These are phyloP conservation scores for Thermothelomyces thermophilus DNA, from an alignment of 2,329 filamentous ascomycete species.

Conservation along the genomic window DNA sequence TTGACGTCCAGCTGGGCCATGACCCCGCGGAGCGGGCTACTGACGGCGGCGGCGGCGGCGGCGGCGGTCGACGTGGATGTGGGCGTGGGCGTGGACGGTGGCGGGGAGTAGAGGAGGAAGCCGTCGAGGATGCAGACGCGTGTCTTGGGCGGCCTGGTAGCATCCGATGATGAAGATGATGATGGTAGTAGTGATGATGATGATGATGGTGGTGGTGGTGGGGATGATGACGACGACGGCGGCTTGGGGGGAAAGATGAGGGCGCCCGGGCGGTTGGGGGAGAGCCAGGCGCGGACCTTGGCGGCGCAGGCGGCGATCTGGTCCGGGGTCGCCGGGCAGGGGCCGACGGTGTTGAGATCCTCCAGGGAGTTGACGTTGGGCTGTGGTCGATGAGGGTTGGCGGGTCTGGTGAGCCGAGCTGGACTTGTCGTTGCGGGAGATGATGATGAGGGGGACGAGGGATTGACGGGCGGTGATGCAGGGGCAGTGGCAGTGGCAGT, in stretches of 20 bases:
- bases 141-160: background rate
- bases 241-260: slow-evolving; percentile 27
- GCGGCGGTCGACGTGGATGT: too few relatives aligned
- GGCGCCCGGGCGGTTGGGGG: slow-evolving; percentile 39
- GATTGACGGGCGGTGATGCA: background rate
- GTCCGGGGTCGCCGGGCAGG: slow-evolving; percentile 44
- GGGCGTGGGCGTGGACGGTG: too few relatives aligned
- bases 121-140: slow-evolving; percentile 73
- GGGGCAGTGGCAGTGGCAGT: background rate
- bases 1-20: slow-evolving; percentile 63
- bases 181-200: too few relatives aligned
- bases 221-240: background rate
- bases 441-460: background rate
- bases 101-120: slow-evolving; percentile 68
- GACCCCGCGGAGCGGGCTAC: slow-evolving; percentile 41
- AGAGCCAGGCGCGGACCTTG: slow-evolving; percentile 42
- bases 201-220: too few relatives aligned
- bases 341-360: slow-evolving; percentile 55
- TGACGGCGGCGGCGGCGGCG: too few relatives aligned
- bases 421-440: slow-evolving; percentile 11
- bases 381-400: slow-evolving; percentile 28
- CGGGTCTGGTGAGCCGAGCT: slow-evolving; percentile 4
- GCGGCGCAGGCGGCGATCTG: slow-evolving; percentile 37
- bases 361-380: slow-evolving; percentile 49
- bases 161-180: too few relatives aligned